Base-by-base conservation (phyloP, 306 rosid species). In the Pterocarpus santalinus region DNA sequence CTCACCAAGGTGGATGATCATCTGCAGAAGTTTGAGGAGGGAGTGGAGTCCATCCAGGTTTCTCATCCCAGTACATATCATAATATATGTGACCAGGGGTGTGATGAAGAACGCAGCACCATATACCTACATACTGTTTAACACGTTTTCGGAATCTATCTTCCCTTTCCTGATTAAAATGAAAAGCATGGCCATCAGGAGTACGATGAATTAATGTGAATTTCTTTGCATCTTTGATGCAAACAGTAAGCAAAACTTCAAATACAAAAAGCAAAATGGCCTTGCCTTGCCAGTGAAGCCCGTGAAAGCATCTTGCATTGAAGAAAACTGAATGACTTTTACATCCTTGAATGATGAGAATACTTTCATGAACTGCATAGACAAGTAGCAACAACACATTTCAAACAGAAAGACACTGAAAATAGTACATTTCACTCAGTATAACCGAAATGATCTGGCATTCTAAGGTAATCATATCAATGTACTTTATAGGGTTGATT, bases 61-160 rank as follows among this genome's bases (percentile, higher is more conserved):
- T 96, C 89, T 96, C 98, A 70, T 96, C 99, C 98, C 97, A 96
- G 82, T 91, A 96, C 90, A 96, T 96, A 81, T 96, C 97, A 63
- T 96, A 96, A 75, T 83, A 96, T 80, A 96, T 90, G 90, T 96
- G 99, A 49, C 97, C 99, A 6, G 97, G 95, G 30, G 83, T 83
- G 77, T 89, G 93, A 77, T 87, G 82, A 22, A 70, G 44, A 83
- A 92, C 99, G 49, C 99, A 96, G 82, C 99, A 96, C 98, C 99
- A 93, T 85, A 96, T 96, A 43, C 99, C 99, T 1, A 87, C 78
- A 10, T 96, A 96, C 58, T 86, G 90, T 87, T 93, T 90, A 75
- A 85, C 90, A 0, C 98, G 94, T 15, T 82, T 86, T 89, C 90
- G 84, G 92, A 96, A 96, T 86, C 35, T 88, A 17, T 87, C 91